Evolutionary conservation across 169 alveolate genomes (phyloP).

Genomic region (Eimeria tenella): DNA sequence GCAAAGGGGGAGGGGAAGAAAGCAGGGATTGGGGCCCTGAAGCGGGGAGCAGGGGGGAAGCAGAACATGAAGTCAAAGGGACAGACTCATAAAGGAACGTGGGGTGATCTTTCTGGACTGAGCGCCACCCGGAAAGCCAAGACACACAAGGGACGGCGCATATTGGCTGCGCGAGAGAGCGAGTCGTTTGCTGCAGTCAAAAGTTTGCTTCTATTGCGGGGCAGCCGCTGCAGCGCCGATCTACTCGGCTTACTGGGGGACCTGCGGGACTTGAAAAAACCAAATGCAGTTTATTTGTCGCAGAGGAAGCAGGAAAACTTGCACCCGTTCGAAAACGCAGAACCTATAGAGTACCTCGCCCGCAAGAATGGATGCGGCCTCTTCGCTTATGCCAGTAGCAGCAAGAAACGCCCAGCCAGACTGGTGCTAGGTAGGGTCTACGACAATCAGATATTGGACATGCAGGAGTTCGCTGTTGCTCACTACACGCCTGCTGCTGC

Average conservation of each 20-base stretch:
- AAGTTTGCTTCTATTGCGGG: constrained; percentile 43
- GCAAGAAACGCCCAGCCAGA: constrained; percentile 77
- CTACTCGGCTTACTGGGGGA: constrained; percentile 54
- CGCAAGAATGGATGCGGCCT: constrained; percentile 74
- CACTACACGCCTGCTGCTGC: constrained; percentile 20
- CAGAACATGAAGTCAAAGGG: not conserved
- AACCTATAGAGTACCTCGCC: constrained; percentile 63
- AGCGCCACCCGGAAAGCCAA: constrained; percentile 49
- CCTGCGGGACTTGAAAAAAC: constrained; percentile 66
- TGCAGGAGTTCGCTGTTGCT: constrained; percentile 64
- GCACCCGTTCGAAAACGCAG: constrained; percentile 74
- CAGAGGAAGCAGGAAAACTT: constrained; percentile 39
- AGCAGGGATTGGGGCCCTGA: not conserved
- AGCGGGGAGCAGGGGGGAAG: not conserved
- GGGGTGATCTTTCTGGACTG: not conserved
- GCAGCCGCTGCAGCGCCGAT: constrained; percentile 9
- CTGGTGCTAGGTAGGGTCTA: constrained; percentile 67
- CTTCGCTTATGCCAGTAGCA: constrained; percentile 52
- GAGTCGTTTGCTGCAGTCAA: constrained; percentile 35
- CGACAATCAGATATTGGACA: constrained; percentile 62
- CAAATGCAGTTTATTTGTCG: constrained; percentile 48
- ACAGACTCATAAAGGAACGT: not conserved
- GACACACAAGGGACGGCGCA: constrained; percentile 68
- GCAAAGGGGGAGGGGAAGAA: not conserved
- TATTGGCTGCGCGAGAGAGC: constrained; percentile 36